These are phyloP conservation scores for Clohesyomyces aquaticus DNA, from an alignment of 495 filamentous ascomycete genomes.

Conservation along the genomic window DNA sequence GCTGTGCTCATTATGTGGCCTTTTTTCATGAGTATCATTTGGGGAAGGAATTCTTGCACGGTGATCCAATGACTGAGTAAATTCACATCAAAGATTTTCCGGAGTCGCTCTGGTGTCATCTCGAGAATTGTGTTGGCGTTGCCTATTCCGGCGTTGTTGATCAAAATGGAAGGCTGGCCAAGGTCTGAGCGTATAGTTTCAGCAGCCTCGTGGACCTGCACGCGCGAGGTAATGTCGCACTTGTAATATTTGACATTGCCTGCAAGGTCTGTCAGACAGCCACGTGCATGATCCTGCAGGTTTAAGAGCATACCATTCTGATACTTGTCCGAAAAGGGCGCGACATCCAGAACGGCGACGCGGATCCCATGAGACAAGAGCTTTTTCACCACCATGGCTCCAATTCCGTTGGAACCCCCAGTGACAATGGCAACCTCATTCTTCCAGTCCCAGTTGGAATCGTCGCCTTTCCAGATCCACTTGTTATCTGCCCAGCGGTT, in stretches of 20 bases:
- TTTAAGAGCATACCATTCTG: slow-evolving; percentile 17
- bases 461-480: slow-evolving; percentile 48
- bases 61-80: slow-evolving; percentile 62
- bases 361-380: slow-evolving; percentile 54
- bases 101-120: slow-evolving; percentile 52
- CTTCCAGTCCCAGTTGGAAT: slow-evolving; percentile 49
- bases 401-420: slow-evolving; percentile 63
- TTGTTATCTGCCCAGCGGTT: slow-evolving; percentile 55
- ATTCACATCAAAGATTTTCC: slow-evolving; percentile 62
- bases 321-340: slow-evolving; percentile 29
- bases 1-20: slow-evolving; percentile 63
- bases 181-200: slow-evolving; percentile 53
- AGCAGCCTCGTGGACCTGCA: slow-evolving; percentile 51
- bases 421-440: slow-evolving; percentile 63
- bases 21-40: slow-evolving; percentile 63
- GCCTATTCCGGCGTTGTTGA: slow-evolving; percentile 64
- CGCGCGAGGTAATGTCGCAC: slow-evolving; percentile 58
- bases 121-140: slow-evolving; percentile 54
- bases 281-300: slow-evolving; percentile 6
- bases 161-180: slow-evolving; percentile 58
- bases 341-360: slow-evolving; percentile 52
- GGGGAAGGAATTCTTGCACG: slow-evolving; percentile 63
- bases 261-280: slow-evolving; percentile 17
- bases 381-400: slow-evolving; percentile 54
- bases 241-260: slow-evolving; percentile 46